These are phyloP conservation scores for Bisporella sp. DNA, from an alignment of 2,329 filamentous ascomycete genomes.

Conservation along the genomic window DNA sequence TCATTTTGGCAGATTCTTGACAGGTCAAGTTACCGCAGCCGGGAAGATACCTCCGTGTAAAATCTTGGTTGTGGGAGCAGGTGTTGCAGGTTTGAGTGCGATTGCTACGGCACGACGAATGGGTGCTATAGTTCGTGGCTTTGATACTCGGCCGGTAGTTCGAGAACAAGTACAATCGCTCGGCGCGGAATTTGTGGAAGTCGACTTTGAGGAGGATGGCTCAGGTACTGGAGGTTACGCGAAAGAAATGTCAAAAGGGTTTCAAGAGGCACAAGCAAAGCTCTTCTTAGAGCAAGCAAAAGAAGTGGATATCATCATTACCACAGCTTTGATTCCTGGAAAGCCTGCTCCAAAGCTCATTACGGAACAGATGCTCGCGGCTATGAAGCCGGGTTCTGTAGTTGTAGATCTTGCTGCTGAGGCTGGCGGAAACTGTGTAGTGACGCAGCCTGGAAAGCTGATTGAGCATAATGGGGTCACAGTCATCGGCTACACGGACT, in stretches of 20 bases:
- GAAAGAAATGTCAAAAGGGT: slow-evolving; percentile 91
- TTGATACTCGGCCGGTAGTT: slow-evolving; percentile 83
- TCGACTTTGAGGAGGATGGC: slow-evolving; percentile 78
- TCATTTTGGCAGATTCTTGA: slow-evolving; percentile 80
- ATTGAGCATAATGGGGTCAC: slow-evolving; percentile 70
- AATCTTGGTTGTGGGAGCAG: slow-evolving; percentile 82
- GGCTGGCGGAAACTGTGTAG: slow-evolving; percentile 81
- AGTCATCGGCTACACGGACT: slow-evolving; percentile 80
- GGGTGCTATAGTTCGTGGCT: slow-evolving; percentile 83
- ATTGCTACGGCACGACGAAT: slow-evolving; percentile 79
- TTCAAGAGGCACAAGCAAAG: slow-evolving; percentile 89
- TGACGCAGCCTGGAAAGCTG: slow-evolving; percentile 67
- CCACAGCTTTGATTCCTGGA: slow-evolving; percentile 85
- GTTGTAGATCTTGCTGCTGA: slow-evolving; percentile 85
- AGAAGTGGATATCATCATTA: slow-evolving; percentile 89
- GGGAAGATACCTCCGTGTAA: slow-evolving; percentile 86
- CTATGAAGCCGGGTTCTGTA: slow-evolving; percentile 84
- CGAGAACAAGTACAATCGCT: slow-evolving; percentile 86
- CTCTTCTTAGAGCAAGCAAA: slow-evolving; percentile 80
- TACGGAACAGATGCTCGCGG: slow-evolving; percentile 54
- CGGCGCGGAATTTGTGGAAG: slow-evolving; percentile 84
- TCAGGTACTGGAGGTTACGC: slow-evolving; percentile 81
- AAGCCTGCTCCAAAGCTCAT: slow-evolving; percentile 78
- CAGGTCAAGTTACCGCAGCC: slow-evolving; percentile 83
- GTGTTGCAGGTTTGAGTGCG: slow-evolving; percentile 80